Base-by-base conservation (phyloP, 345 rosid species). In the Theobroma cacao region DNA sequence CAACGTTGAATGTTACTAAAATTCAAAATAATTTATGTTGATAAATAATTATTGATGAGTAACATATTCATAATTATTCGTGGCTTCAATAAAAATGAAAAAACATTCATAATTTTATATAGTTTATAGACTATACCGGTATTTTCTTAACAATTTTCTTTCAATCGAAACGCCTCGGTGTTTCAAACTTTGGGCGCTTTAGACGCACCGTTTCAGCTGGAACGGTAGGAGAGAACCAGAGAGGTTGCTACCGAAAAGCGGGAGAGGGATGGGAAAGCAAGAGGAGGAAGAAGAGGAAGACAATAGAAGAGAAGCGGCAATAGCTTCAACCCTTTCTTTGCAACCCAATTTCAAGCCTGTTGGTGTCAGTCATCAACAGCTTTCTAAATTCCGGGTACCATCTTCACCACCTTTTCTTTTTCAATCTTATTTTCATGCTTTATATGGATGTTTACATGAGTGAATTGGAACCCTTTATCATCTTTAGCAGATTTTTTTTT, bases 371-470 rank as follows among this genome's bases (percentile, higher is more conserved):
- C 74, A 76, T 53, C 81, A 84, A 26, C 93, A 89, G 82, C 78
- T 89, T 45, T 83, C 90, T 41, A 91, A 91, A 84, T 82, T 92
- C 52, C 92, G 83, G 75, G 97, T 89, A 77, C 56, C 18, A 1
- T 53, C 59, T 34, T 31, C 0, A 7, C 63, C 36, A 10, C 30
- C 33, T 28, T 72, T 38, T 33, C 22, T 1, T 24, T 1, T 59
- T 5, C 17, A 10, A 26, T 20, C 36, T 60, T 45, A 14, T 68
- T 18, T 43, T 13, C 48, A 63, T 34, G 12, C 14, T 66, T 40
- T 38, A 22, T 66, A n/a, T 40, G 26, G 55, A 64, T 45, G 10
- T 38, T 34, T 50, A 4, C 5, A 3, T 10, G n/a, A 69, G 8
- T 33, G 7, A n/a, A 5, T 24, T 10, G 17, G 18, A 66, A 13